Percentiles rank a stretch among this genome's conserved stretches.
These are phyloP conservation scores for Colletotrichum plurivorum DNA, from an alignment of 2,329 filamentous ascomycete species.

Conservation along the genomic window DNA sequence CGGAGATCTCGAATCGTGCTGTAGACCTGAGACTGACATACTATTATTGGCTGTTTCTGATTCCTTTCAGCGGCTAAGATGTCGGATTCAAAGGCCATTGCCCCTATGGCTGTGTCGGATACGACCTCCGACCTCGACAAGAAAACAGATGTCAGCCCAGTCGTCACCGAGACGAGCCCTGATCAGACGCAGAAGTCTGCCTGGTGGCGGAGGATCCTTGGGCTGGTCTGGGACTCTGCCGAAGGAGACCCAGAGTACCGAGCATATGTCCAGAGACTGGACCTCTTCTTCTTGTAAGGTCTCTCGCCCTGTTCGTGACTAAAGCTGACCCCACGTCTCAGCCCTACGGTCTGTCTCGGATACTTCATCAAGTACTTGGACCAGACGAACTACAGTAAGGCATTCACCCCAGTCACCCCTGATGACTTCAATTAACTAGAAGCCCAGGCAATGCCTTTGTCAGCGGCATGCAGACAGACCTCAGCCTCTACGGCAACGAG, in stretches of 20 bases:
- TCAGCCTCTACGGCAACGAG: constrained; percentile 45
- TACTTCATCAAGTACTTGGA: constrained; percentile 45
- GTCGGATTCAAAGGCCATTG: constrained; percentile 13
- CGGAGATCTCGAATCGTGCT: not conserved
- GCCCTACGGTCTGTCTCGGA: constrained; percentile 25
- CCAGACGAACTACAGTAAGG: constrained; percentile 48
- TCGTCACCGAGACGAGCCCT: not conserved
- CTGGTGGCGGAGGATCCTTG: constrained; percentile 19
- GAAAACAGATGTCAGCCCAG: constrained; percentile 6
- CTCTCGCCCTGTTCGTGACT: not conserved
- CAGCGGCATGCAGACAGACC: constrained; percentile 46
- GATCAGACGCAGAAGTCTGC: not conserved
- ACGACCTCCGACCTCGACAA: constrained; percentile 11
- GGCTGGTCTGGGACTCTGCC: constrained; percentile 27
- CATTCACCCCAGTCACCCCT: not conserved
- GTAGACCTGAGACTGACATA: not conserved
- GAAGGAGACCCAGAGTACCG: constrained; percentile 30
- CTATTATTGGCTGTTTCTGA: not conserved
- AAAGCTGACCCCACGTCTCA: not conserved
- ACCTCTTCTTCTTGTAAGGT: constrained; percentile 30
- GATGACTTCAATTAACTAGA: not conserved
- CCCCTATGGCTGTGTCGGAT: constrained; percentile 13
- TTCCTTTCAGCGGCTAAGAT: not conserved
- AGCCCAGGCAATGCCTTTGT: constrained; percentile 45
- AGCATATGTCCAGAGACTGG: constrained; percentile 23